Base-by-base conservation (phyloP, 2,329 filamentous ascomycete species). In the Leptoxyphium fumago region DNA sequence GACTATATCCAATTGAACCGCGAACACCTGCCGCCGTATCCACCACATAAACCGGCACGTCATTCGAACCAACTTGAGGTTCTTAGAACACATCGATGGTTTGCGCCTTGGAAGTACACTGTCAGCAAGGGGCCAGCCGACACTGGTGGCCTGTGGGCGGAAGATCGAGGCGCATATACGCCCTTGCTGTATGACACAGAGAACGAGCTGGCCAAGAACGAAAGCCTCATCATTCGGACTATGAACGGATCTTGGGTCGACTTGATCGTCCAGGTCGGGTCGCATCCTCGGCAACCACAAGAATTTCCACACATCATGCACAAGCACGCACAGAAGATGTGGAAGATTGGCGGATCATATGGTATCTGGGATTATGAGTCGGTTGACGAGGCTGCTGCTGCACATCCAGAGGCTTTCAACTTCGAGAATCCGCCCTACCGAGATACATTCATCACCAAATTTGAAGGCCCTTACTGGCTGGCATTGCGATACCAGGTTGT, bases 281-380 rank as follows among this genome's bases (percentile, higher is more conserved):
- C 42, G 10, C 45, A 43, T 6, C 43, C 45, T 14, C 42, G 46
- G 1, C 51, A 50, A 5, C 43, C 43, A 14, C 42, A 45, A 3
- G 71, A 75, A 52, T 74, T 70, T 4, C 64, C 71, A 9, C 77
- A 81, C 46, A 72, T 75, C 0, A 73, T 81, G 42, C 77, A 81
- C 66, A 79, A 79, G 62, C 77, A 81, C 59, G 70, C 71, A 40
- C 75, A 71, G 52, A 77, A 76, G 55, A 75, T 73, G 61, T 79
- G 68, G 51, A 60, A 70, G 15, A 66, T 81, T 29, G 77, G 77
- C 1, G 46, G 60, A 0, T 77, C 75, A 2, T 43, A 50, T 11
- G 60, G 59, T 1, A 28, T 41, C 1, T 81, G 74, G 54, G 67
- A 62, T 10, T 80, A 71, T 65, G 56, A 55, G 2, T 68, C 65